Percentiles rank a stretch among this genome's conserved stretches.
phyloP scores from a whole-genome alignment of 2,329 filamentous ascomycete species.

The Triangularia setosa region DNA sequence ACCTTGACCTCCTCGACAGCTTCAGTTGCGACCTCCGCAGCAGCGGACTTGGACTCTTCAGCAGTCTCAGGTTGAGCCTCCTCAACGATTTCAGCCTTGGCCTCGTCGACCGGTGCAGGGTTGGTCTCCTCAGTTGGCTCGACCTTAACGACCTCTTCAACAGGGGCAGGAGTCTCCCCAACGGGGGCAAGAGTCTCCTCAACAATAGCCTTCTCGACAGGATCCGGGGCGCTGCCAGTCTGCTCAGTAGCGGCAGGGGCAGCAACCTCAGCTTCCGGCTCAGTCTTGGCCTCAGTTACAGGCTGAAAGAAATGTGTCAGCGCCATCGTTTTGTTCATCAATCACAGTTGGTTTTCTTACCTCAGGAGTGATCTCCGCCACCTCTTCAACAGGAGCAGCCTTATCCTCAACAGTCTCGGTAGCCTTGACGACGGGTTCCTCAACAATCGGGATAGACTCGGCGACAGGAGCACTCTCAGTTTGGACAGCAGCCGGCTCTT shows the following conservation, averaged over 20 bases:
- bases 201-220: background rate
- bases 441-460: background rate
- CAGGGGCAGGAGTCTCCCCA: background rate
- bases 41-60: background rate
- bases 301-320: conserved; percentile 36
- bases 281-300: background rate
- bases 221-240: background rate
- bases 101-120: background rate
- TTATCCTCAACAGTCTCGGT: background rate
- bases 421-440: background rate
- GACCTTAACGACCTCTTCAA: background rate
- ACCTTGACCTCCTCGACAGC: conserved; percentile 2
- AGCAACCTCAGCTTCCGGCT: background rate
- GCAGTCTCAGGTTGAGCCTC: background rate
- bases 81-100: background rate
- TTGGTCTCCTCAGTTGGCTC: background rate
- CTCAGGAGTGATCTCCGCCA: background rate
- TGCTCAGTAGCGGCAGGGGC: background rate
- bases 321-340: conserved; percentile 32
- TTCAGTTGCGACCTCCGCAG: background rate
- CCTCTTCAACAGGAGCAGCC: background rate
- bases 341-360: background rate
- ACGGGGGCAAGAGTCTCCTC: no score
- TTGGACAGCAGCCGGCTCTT: background rate
- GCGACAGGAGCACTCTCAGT: background rate